phyloP scores from a whole-genome alignment of 1,284 basidiomycete species.

The Puccinia horiana region DNA sequence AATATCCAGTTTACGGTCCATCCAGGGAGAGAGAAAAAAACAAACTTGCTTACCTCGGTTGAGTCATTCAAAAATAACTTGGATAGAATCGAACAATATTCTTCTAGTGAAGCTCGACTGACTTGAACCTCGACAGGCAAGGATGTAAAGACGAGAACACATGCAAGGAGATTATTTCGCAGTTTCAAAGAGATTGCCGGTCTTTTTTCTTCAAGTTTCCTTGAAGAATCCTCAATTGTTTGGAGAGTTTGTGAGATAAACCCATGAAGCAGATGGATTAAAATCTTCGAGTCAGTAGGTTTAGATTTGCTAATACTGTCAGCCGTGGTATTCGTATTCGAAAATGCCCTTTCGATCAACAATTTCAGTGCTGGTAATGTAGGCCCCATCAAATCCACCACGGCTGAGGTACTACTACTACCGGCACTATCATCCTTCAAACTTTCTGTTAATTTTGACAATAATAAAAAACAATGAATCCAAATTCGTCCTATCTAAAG shows the following conservation, averaged over 20 bases:
- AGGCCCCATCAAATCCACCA: constrained; percentile 74
- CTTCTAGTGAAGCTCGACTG: constrained; percentile 76
- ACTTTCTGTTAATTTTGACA: constrained; percentile 64
- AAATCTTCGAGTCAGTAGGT: constrained; percentile 11
- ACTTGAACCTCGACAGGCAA: constrained; percentile 71
- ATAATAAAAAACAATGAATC: neutral
- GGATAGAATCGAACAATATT: constrained; percentile 78
- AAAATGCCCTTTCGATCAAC: constrained; percentile 64
- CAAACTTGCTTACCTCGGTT: constrained; percentile 10
- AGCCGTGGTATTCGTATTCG: neutral
- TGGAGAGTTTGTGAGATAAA: constrained; percentile 79
- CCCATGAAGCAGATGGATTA: constrained; percentile 71
- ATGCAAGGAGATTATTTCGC: constrained; percentile 77
- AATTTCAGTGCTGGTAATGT: constrained; percentile 76
- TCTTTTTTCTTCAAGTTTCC: neutral
- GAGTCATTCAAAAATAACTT: constrained; percentile 66
- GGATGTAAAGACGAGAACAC: constrained; percentile 80
- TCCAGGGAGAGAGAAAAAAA: neutral
- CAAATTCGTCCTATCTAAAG: neutral
- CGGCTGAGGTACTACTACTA: constrained; percentile 65
- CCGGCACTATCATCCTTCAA: constrained; percentile 66
- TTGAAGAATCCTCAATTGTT: constrained; percentile 81
- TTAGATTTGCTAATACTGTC: neutral
- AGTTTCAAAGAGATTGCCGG: neutral
- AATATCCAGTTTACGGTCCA: neutral